Base-by-base conservation (phyloP, 2,329 filamentous ascomycete genomes). In the Simplicillium sp. region DNA sequence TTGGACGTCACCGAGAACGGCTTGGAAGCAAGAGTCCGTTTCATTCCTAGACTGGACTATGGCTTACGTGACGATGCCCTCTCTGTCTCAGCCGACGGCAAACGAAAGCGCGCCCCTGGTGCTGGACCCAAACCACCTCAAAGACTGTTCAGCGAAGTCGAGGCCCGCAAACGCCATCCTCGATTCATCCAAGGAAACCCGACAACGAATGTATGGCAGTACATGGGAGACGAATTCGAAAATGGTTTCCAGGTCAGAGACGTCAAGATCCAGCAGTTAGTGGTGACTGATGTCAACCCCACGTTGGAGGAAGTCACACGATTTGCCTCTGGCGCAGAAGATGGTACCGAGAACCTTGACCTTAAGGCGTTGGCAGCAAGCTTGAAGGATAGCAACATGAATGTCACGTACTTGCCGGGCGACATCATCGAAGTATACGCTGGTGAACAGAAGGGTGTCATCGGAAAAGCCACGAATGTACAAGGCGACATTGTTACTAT, bases 391-490 rank as follows among this genome's bases (percentile, higher is more conserved):
- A 84, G 80, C 50, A 85, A 84, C 44, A 79, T 81, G 8, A 84
- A 84, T 46, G 83, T 89, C 29, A 83, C 84, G 3, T 98, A 95
- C 54, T 75, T 94, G 5, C 86, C 89, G 3, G 94, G 94, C 29
- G 92, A 98, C 58, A 80, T 89, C n/a, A 89, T 98, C 16, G 90
- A 97, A 61, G 87, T 98, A 34, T 97, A 89, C 60, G 81, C 89
- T 43, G 92, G 92, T 49, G 92, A 98, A 65, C 92, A 98, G 57
- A 87, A 84, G 56, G 92, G 92, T 39, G 84, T 97, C 12, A 73
- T 86, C 28, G 92, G 92, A 53, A 87, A 82, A 52, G 88, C 87
- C 2, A 80, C 85, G 37, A 86, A 87, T 34, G 88, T 96, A 7
- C 84, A 87, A 42, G 85, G 84, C 33, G 89, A 97, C 52, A 95